phyloP scores from a whole-genome alignment of 495 filamentous ascomycete species.

The Penicillium daleae region DNA sequence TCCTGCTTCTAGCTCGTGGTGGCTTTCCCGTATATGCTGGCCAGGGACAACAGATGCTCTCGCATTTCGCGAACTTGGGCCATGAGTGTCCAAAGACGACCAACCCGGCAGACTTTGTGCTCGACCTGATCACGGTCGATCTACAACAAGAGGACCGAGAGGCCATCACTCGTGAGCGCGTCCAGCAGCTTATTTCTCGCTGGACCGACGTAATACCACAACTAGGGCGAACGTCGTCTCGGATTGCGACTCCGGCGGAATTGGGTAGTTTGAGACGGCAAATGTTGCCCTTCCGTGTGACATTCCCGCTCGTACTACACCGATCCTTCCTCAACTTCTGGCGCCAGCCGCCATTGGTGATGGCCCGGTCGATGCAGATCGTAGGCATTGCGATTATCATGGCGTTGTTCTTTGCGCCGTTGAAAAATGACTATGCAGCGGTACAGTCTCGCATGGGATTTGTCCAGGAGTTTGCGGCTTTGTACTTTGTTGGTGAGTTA shows the following conservation, averaged over 20 bases:
- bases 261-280: constrained; percentile 65
- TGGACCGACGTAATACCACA: constrained; percentile 34
- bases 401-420: constrained; percentile 71
- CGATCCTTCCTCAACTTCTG: constrained; percentile 68
- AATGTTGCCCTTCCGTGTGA: constrained; percentile 60
- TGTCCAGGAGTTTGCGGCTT: constrained; percentile 66
- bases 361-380: constrained; percentile 70
- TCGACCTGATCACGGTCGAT: constrained; percentile 76
- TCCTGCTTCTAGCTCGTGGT: constrained; percentile 70
- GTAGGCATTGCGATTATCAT: constrained; percentile 67
- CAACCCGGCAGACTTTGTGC: constrained; percentile 76
- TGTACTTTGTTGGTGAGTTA: constrained; percentile 72
- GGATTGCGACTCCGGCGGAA: constrained; percentile 68
- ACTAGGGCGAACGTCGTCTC: constrained; percentile 33
- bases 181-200: constrained; percentile 56
- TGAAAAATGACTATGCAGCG: constrained; percentile 66
- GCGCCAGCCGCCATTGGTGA: constrained; percentile 63
- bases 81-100: constrained; percentile 65
- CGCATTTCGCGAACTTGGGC: constrained; percentile 62
- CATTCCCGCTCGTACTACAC: constrained; percentile 65
- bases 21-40: constrained; percentile 70
- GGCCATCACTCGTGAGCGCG: constrained; percentile 59
- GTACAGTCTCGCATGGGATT: constrained; percentile 74
- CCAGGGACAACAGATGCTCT: constrained; percentile 63
- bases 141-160: constrained; percentile 65